These are phyloP conservation scores for Cutaneotrichosporon daszewskae DNA, from an alignment of 1,284 basidiomycete genomes.

Conservation along the genomic window DNA sequence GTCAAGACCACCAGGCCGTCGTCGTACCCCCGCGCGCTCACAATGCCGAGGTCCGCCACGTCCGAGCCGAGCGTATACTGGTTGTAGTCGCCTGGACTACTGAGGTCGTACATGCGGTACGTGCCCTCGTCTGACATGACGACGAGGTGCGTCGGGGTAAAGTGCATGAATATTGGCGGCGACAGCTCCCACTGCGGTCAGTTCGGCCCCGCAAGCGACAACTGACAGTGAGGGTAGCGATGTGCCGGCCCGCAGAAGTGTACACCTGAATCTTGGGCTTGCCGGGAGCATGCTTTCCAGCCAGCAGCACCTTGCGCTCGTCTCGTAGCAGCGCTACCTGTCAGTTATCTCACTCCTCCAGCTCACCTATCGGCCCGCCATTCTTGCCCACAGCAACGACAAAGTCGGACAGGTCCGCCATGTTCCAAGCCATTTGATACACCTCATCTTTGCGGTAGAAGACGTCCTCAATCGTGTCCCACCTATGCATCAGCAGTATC, in stretches of 20 bases:
- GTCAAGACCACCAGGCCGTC: constrained; percentile 82
- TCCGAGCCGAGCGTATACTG: constrained; percentile 80
- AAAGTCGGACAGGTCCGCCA: constrained; percentile 74
- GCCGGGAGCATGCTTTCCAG: constrained; percentile 61
- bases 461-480: constrained; percentile 49
- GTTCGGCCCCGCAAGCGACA: constrained; percentile 2
- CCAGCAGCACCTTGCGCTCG: constrained; percentile 67
- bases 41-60: constrained; percentile 74
- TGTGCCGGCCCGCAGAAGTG: constrained; percentile 47
- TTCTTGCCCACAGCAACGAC: constrained; percentile 73
- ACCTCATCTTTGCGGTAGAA: constrained; percentile 64
- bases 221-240: constrained; percentile 48
- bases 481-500: constrained; percentile 23
- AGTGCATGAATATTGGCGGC: constrained; percentile 36
- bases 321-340: constrained; percentile 77
- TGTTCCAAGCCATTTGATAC: constrained; percentile 74
- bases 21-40: constrained; percentile 78
- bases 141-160: constrained; percentile 61
- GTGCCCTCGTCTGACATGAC: constrained; percentile 87
- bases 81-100: constrained; percentile 66
- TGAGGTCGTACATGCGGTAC: constrained; percentile 81
- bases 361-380: constrained; percentile 77
- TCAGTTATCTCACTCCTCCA: background rate
- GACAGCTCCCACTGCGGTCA: constrained; percentile 37
- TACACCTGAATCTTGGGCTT: constrained; percentile 59